A percentile compares a stretch with the other conserved stretches of the same genome.
These are phyloP conservation scores for Allantophomopsis cytisporea DNA, from an alignment of 2,329 filamentous ascomycete genomes.

Conservation along the genomic window DNA sequence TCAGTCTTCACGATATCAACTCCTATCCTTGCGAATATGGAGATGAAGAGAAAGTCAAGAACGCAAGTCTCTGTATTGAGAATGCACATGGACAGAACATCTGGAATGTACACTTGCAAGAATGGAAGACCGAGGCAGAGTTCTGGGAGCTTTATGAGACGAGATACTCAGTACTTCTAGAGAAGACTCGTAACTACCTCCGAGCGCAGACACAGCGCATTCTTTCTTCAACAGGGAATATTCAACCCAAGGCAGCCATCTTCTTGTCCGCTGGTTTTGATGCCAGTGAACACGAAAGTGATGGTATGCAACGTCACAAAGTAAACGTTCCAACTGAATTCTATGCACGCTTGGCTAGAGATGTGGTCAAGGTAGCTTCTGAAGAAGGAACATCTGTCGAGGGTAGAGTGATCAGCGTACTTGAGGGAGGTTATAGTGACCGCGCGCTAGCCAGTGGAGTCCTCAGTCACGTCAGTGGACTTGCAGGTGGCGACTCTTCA, in stretches of 20 bases:
- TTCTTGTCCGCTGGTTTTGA: conserved; percentile 96
- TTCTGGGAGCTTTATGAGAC: conserved; percentile 84
- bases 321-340: conserved; percentile 96
- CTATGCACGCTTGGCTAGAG: conserved; percentile 79
- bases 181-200: conserved; percentile 73
- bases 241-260: conserved; percentile 67
- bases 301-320: conserved; percentile 88
- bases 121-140: conserved; percentile 69
- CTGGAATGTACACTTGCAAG: conserved; percentile 90
- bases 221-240: conserved; percentile 36
- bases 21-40: conserved; percentile 93
- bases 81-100: conserved; percentile 87
- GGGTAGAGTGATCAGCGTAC: conserved; percentile 78
- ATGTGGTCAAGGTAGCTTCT: conserved; percentile 69
- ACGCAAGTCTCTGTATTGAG: conserved; percentile 87
- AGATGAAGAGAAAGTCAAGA: conserved; percentile 86
- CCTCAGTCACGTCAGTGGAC: conserved; percentile 76
- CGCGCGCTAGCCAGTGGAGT: conserved; percentile 79
- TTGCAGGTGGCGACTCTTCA: conserved; percentile 43
- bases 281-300: conserved; percentile 86
- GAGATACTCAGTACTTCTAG: conserved; percentile 62
- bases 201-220: conserved; percentile 56
- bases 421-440: conserved; percentile 95
- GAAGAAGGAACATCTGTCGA: conserved; percentile 68
- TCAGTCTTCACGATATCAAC: conserved; percentile 95